These are phyloP conservation scores for Syncephalastrum contaminatum DNA, from an alignment of 371 early-diverging fungal genomes.

Conservation along the genomic window DNA sequence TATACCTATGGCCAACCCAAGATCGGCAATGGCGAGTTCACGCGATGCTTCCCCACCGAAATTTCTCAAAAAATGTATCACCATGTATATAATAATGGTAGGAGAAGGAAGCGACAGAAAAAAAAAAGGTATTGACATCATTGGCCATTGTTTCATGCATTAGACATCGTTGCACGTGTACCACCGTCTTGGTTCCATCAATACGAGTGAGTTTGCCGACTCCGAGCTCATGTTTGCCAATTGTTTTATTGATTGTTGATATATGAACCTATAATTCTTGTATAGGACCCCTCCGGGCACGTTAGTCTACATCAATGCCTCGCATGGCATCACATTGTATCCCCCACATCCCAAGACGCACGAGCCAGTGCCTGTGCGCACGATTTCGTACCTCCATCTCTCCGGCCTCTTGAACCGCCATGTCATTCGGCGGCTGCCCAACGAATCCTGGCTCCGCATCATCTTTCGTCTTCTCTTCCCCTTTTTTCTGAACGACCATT, in stretches of 20 bases:
- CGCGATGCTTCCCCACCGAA: constrained; percentile 44
- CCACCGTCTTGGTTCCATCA: constrained; percentile 24
- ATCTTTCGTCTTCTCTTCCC: constrained; percentile 53
- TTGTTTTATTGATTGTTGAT: background rate
- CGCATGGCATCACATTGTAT: constrained; percentile 51
- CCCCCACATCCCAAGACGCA: constrained; percentile 59
- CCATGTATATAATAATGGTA: constrained; percentile 59
- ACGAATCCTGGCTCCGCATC: constrained; percentile 51
- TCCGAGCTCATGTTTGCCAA: background rate
- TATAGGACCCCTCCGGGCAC: constrained; percentile 59
- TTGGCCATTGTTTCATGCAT: background rate
- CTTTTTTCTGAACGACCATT: constrained; percentile 62
- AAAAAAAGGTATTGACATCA: background rate
- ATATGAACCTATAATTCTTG: constrained; percentile 8
- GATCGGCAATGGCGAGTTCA: constrained; percentile 55
- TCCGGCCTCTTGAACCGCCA: constrained; percentile 55
- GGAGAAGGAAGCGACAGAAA: constrained; percentile 2
- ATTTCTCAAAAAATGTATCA: constrained; percentile 58
- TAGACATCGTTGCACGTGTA: constrained; percentile 46
- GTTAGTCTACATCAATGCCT: constrained; percentile 57
- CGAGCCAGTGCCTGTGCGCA: constrained; percentile 55
- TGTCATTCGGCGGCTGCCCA: constrained; percentile 48
- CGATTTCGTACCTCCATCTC: constrained; percentile 58
- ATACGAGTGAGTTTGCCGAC: constrained; percentile 13
- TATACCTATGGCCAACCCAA: constrained; percentile 63